A percentile compares a stretch with the other conserved stretches of the same genome.
Evolutionary conservation across 768 basidiomycete genomes (phyloP).

Genomic region (Boletus fagicola): DNA sequence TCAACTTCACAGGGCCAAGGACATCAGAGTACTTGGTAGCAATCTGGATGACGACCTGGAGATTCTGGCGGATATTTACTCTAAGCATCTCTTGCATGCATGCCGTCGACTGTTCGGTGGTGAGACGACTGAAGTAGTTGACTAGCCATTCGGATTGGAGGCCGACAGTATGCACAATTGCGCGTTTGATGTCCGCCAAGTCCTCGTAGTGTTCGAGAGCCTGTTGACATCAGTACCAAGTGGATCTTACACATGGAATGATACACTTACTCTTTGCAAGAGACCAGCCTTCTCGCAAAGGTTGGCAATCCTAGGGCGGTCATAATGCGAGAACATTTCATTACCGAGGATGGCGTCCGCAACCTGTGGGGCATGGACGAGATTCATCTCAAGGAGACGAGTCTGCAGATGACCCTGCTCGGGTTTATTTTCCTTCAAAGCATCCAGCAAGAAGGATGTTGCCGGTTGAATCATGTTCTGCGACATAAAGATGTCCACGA

Average conservation of each 20-base stretch:
- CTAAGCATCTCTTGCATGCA: conserved; percentile 97
- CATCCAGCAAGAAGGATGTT: conserved; percentile 95
- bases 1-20: conserved; percentile 93
- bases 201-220: conserved; percentile 99
- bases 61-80: conserved; percentile 95
- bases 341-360: conserved; percentile 99
- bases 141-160: conserved; percentile 96
- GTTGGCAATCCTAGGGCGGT: conserved; percentile 94
- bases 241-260: not conserved
- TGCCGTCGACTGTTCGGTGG: conserved; percentile 94
- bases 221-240: conserved; percentile 41
- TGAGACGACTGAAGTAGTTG: conserved; percentile 93
- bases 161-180: conserved; percentile 86
- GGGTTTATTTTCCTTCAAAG: conserved; percentile 96
- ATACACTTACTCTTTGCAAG: conserved; percentile 72
- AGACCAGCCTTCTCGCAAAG: conserved; percentile 98
- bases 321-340: conserved; percentile 97
- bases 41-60: conserved; percentile 94
- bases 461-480: conserved; percentile 99
- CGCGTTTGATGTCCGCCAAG: conserved; percentile 97
- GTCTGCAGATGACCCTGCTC: conserved; percentile 97
- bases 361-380: conserved; percentile 95
- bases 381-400: conserved; percentile 95
- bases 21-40: conserved; percentile 99
- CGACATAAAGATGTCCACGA: conserved; percentile 99